Evolutionary conservation across 2,329 filamentous ascomycete genomes (phyloP).

Genomic region (Raffaelea deltoideospora): DNA sequence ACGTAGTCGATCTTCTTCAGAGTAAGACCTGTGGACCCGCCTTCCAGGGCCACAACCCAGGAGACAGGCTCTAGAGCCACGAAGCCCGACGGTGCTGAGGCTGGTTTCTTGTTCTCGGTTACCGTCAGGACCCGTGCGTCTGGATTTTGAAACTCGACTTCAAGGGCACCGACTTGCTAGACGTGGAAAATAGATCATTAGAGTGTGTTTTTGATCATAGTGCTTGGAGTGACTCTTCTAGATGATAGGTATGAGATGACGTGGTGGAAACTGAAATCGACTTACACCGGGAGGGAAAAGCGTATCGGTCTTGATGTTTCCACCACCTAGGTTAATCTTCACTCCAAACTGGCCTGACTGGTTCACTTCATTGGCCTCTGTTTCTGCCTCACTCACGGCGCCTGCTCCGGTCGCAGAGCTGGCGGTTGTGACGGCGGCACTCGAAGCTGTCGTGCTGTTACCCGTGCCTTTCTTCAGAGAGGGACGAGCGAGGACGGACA

Average conservation of each 20-base stretch:
- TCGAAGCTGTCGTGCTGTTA: too few relatives aligned
- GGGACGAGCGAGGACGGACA: too few relatives aligned
- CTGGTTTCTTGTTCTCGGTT: conserved; percentile 20
- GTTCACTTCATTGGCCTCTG: too few relatives aligned
- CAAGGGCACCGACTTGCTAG: conserved; percentile 17
- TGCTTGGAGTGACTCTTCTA: not conserved
- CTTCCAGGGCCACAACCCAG: conserved; percentile 18
- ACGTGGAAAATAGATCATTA: not conserved
- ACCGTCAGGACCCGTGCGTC: conserved; percentile 19
- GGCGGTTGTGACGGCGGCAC: too few relatives aligned
- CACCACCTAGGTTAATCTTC: conserved; percentile 17
- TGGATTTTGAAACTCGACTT: conserved; percentile 23
- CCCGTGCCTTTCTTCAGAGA: too few relatives aligned
- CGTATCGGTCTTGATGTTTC: conserved; percentile 18
- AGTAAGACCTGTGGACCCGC: conserved; percentile 16
- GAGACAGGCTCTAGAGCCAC: conserved; percentile 20
- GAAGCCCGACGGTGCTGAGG: conserved; percentile 20
- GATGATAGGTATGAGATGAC: not conserved
- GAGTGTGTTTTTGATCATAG: not conserved
- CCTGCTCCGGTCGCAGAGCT: too few relatives aligned
- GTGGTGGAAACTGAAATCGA: not conserved
- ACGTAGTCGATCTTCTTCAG: conserved; percentile 26
- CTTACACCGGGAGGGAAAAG: conserved; percentile 19
- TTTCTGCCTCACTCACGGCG: too few relatives aligned
- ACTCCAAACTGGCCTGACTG: too few relatives aligned